phyloP scores from a whole-genome alignment of 1,284 basidiomycete species.

The Ustilago shanxiensis region DNA sequence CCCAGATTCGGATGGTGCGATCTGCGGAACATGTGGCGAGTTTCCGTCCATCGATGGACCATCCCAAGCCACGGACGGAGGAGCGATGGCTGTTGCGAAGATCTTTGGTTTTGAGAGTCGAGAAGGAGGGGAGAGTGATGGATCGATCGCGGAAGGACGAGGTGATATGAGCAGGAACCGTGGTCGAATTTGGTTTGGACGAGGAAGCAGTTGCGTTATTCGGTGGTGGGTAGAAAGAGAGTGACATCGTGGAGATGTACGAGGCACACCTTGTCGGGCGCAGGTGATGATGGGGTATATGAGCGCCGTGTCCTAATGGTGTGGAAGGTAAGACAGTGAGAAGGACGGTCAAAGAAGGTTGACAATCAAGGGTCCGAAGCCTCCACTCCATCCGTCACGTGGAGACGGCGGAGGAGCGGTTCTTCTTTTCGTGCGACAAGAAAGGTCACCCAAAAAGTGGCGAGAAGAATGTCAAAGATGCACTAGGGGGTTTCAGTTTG shows the following conservation, averaged over 20 bases:
- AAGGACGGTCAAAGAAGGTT: not conserved
- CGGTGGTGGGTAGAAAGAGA: constrained; percentile 20
- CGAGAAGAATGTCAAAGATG: constrained; percentile 34
- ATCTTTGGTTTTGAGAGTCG: constrained; percentile 34
- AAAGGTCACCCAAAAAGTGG: not conserved
- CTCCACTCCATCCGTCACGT: constrained; percentile 25
- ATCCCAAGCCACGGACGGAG: constrained; percentile 57
- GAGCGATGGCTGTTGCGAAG: constrained; percentile 47
- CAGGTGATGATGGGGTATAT: not conserved
- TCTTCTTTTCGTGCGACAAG: constrained; percentile 21
- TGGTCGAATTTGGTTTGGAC: not conserved
- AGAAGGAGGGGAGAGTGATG: constrained; percentile 27
- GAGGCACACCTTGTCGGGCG: not conserved
- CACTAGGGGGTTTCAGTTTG: no score
- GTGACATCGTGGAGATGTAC: constrained; percentile 20
- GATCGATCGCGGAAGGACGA: constrained; percentile 20
- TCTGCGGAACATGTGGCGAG: constrained; percentile 60
- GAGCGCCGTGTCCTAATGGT: not conserved
- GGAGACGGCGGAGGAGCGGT: not conserved
- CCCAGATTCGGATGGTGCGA: constrained; percentile 57
- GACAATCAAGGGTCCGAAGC: constrained; percentile 17
- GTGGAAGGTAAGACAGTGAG: not conserved
- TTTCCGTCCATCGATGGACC: constrained; percentile 60
- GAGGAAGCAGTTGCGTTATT: not conserved
- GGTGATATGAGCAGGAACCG: not conserved